These are phyloP conservation scores for Scortechinia acanthostroma DNA, from an alignment of 2,329 filamentous ascomycete genomes.

Conservation along the genomic window DNA sequence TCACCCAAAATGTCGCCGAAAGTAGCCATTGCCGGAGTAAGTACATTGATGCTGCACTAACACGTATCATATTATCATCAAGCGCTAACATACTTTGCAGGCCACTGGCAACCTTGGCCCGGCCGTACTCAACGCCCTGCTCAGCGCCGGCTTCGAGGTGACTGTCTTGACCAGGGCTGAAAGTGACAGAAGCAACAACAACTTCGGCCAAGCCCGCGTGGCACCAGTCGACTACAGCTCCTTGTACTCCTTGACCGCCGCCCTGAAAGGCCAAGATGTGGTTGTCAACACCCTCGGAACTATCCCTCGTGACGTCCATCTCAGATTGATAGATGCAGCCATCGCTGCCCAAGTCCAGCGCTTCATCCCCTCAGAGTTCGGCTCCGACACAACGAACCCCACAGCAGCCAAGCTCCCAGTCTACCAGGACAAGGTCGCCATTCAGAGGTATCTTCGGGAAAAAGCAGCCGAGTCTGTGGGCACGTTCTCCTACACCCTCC, in stretches of 20 bases:
- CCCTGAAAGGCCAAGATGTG: conserved; percentile 44
- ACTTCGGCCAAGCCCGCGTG: conserved; percentile 27
- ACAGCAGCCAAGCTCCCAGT: conserved; percentile 7
- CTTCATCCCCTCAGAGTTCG: conserved; percentile 50
- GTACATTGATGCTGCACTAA: too few relatives aligned
- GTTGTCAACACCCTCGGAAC: conserved; percentile 40
- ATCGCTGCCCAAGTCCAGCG: conserved; percentile 44
- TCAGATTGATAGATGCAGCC: conserved; percentile 39
- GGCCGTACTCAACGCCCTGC: conserved; percentile 16
- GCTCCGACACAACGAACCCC: conserved; percentile 17
- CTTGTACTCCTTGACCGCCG: conserved; percentile 29
- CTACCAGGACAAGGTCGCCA: not conserved
- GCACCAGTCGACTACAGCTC: conserved; percentile 35
- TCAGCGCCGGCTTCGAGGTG: conserved; percentile 32
- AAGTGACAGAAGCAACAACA: conserved; percentile 23
- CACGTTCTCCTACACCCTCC: not conserved
- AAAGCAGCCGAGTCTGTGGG: not conserved
- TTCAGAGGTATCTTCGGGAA: not conserved
- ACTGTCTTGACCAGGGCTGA: conserved; percentile 37
- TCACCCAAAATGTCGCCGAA: conserved; percentile 1
- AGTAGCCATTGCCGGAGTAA: not conserved
- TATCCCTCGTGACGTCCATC: conserved; percentile 31
- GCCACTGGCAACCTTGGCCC: conserved; percentile 21
- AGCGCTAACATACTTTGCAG: conserved; percentile 9
- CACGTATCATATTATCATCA: not conserved